Base-by-base conservation (phyloP, 2,329 filamentous ascomycete species). In the Penicillium sp. region DNA sequence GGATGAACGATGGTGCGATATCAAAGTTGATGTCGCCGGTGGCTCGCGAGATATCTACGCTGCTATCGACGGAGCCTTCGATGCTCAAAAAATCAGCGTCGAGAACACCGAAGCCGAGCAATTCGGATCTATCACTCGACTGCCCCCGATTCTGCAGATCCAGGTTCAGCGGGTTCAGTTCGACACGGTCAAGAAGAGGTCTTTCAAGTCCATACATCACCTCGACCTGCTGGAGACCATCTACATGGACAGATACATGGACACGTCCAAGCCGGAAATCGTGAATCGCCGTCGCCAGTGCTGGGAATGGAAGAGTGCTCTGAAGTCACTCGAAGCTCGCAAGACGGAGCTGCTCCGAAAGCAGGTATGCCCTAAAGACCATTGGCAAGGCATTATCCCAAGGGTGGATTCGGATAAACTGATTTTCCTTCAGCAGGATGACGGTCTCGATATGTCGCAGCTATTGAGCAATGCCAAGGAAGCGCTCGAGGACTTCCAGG, bases 171-270 rank as follows among this genome's bases (percentile, higher is more conserved):
- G 93, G 4, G 85, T 88, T 3, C 84, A 86, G 51, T 89, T 83
- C 44, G 84, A 89, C 56, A 78, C 80, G 6, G 78, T 78, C 38
- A 77, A 74, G 47, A 79, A 78, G 48, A 74, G 75, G 20, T 78
- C 81, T 2, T 80, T 76, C 62, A 95, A 95, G 65, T 89, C 90
- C 25, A 83, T 82, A 46, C 84, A 90, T 53, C 82, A 88, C 9
- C 81, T 98, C 10, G 78, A 82, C 18, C 82, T 98, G n/a, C 84
- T 86, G 4, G 86, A 93, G 57, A 84, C 80, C 1, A 78, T 98
- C 10, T 95, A 88, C 64, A 77, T 98, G 46, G 93, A 97, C 69
- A 82, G 91, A 25, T 98, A 95, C 68, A 86, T 91, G 78, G 80
- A 81, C 4, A 75, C 78, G 1, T 75, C 78, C 4, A 77, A 82